phyloP scores from a whole-genome alignment of 352 stramenopile species.

The Salisapilia sapeloensis region DNA sequence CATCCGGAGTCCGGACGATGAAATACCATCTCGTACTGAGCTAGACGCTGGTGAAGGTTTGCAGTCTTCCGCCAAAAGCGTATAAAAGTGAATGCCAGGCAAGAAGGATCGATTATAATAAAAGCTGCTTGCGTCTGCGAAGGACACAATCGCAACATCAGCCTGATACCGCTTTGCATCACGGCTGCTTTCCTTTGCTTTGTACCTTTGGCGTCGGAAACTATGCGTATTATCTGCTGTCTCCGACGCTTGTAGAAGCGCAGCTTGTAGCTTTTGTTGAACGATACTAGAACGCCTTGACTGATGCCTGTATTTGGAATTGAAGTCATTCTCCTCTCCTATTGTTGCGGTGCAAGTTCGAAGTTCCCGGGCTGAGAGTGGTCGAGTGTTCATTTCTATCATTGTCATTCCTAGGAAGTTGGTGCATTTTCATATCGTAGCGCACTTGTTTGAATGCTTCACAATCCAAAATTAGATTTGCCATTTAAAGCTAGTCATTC shows the following conservation, averaged over 20 bases:
- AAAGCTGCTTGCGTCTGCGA: slow-evolving; percentile 21
- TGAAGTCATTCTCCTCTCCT: not conserved
- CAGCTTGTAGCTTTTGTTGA: slow-evolving; percentile 43
- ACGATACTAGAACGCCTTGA: slow-evolving; percentile 16
- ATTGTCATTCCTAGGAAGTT: not conserved
- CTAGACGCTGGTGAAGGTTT: not conserved
- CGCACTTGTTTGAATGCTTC: not conserved
- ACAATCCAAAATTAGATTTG: no score
- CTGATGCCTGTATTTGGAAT: not conserved
- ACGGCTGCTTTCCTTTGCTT: no score
- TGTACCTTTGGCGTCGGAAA: slow-evolving; percentile 4
- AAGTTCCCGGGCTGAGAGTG: not conserved
- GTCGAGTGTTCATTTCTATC: not conserved
- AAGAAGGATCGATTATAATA: slow-evolving; percentile 46
- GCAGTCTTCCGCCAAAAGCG: slow-evolving; percentile 39
- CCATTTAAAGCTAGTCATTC: no score
- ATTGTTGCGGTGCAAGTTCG: not conserved
- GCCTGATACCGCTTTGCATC: slow-evolving; percentile 38
- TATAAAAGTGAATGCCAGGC: slow-evolving; percentile 66
- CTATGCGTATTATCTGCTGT: slow-evolving; percentile 4
- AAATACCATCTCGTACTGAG: slow-evolving; percentile 2
- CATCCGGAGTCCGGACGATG: slow-evolving; percentile 19
- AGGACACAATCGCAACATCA: slow-evolving; percentile 40
- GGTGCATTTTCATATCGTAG: not conserved
- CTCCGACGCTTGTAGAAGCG: slow-evolving; percentile 34